A percentile compares a stretch with the other conserved stretches of the same genome.
phyloP scores from a whole-genome alignment of 78 protist genomes.

The Dictyostelium firmibasis region DNA sequence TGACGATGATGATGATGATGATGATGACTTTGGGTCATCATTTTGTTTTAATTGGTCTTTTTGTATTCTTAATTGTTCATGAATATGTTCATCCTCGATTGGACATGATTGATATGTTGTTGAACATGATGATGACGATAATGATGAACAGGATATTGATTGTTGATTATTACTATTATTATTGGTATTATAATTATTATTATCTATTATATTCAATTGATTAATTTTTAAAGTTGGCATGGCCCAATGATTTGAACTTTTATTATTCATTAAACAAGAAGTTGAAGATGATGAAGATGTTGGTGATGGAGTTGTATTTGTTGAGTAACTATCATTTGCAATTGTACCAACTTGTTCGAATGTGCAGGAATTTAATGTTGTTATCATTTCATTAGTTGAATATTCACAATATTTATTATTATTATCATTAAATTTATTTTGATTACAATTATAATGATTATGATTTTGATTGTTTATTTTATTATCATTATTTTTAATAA shows the following conservation, averaged over 20 bases:
- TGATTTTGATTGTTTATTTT: background rate
- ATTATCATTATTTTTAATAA: background rate
- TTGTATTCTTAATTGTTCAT: background rate
- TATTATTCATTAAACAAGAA: background rate
- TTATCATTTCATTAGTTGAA: background rate
- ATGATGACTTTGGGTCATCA: background rate
- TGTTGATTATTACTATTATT: background rate
- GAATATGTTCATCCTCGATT: conserved; percentile 1
- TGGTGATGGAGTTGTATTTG: background rate
- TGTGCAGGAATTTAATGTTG: background rate
- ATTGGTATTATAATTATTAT: too few relatives aligned
- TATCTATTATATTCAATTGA: background rate
- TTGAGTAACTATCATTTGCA: background rate
- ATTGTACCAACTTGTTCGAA: background rate
- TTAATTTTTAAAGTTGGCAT: background rate
- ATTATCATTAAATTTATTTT: too few relatives aligned
- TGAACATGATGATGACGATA: background rate
- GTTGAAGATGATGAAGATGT: background rate
- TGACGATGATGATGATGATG: background rate
- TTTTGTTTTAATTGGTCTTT: background rate
- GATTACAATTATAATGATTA: background rate
- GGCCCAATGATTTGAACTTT: background rate
- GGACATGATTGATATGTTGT: background rate
- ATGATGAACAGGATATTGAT: background rate
- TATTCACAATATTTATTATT: too few relatives aligned